Conservation (phyloP, 371 early-diverging fungal species). For the Rhizopus delemar region DNA sequence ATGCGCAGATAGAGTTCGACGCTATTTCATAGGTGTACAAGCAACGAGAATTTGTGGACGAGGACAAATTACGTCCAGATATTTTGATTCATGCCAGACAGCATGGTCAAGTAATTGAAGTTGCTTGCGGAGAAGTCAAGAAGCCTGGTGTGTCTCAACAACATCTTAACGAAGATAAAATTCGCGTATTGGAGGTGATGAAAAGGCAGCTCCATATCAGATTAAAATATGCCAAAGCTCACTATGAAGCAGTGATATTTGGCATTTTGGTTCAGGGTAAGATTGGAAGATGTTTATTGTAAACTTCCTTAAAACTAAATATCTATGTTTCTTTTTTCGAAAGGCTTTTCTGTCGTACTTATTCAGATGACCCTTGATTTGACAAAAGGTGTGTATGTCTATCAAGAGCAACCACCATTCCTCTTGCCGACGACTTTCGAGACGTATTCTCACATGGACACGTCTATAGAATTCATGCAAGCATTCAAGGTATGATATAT, state of each 20-base stretch:
- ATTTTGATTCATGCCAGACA: slow-evolving; percentile 10
- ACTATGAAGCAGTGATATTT: not conserved
- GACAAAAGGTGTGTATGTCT: slow-evolving; percentile 6
- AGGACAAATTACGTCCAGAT: slow-evolving; percentile 9
- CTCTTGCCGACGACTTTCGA: not conserved
- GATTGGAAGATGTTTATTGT: not conserved
- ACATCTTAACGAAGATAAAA: slow-evolving; percentile 1
- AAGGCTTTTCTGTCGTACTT: slow-evolving; percentile 2
- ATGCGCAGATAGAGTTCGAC: slow-evolving; percentile 2
- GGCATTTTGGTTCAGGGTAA: slow-evolving; percentile 10
- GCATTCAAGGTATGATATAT: slow-evolving; percentile 2
- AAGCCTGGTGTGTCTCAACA: not conserved
- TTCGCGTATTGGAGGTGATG: slow-evolving; percentile 3
- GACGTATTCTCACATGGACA: slow-evolving; percentile 7
- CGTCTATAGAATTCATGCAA: slow-evolving; percentile 1
- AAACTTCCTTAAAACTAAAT: not conserved
- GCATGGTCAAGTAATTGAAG: slow-evolving; percentile 6
- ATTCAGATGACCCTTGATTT: not conserved
- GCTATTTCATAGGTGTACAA: slow-evolving; percentile 4
- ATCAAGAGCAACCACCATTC: slow-evolving; percentile 1
- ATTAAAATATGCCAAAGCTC: slow-evolving; percentile 1
- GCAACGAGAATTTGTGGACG: not conserved
- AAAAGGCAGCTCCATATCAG: slow-evolving; percentile 5
- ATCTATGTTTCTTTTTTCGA: not conserved
- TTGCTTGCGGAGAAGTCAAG: slow-evolving; percentile 9